A percentile compares a stretch with the other conserved stretches of the same genome.
phyloP scores from a whole-genome alignment of 2,329 filamentous ascomycete genomes.

The Thelonectria rubi region DNA sequence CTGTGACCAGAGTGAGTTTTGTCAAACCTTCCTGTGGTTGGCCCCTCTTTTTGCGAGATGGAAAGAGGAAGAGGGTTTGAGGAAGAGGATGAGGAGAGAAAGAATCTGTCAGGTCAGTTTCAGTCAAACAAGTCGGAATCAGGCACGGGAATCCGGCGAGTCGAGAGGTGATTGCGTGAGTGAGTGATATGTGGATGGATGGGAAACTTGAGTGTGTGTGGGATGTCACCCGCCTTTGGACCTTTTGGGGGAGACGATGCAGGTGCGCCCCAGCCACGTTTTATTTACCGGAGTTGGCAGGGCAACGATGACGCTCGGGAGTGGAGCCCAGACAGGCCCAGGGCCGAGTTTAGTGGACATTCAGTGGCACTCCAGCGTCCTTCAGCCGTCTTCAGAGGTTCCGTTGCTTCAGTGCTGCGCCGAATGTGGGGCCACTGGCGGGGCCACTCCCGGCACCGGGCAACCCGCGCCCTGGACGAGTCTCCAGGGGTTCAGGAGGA shows the following conservation, averaged over 20 bases:
- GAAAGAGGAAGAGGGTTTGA: not conserved
- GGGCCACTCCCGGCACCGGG: constrained; percentile 28
- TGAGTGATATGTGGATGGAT: constrained; percentile 36
- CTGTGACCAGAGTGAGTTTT: constrained; percentile 19
- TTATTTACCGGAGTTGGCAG: constrained; percentile 41
- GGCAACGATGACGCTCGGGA: constrained; percentile 37
- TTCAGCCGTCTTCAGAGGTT: not conserved
- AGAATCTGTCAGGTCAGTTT: constrained; percentile 27
- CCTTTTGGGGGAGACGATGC: constrained; percentile 33
- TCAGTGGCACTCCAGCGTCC: not conserved
- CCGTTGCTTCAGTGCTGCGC: not conserved
- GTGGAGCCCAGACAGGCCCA: constrained; percentile 20
- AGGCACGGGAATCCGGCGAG: constrained; percentile 9
- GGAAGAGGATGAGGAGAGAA: constrained; percentile 27
- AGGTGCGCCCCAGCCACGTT: constrained; percentile 37
- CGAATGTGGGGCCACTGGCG: not conserved
- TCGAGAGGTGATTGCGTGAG: not conserved
- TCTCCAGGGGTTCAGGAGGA: constrained; percentile 6
- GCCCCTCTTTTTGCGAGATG: no score
- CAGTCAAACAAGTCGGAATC: constrained; percentile 6
- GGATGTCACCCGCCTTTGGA: constrained; percentile 36
- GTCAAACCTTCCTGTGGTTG: constrained; percentile 21
- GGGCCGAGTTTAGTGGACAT: not conserved
- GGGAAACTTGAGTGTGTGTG: constrained; percentile 31
- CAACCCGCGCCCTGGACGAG: constrained; percentile 30